Base-by-base conservation (phyloP, 345 rosid genomes). In the Carallia brachiata region DNA sequence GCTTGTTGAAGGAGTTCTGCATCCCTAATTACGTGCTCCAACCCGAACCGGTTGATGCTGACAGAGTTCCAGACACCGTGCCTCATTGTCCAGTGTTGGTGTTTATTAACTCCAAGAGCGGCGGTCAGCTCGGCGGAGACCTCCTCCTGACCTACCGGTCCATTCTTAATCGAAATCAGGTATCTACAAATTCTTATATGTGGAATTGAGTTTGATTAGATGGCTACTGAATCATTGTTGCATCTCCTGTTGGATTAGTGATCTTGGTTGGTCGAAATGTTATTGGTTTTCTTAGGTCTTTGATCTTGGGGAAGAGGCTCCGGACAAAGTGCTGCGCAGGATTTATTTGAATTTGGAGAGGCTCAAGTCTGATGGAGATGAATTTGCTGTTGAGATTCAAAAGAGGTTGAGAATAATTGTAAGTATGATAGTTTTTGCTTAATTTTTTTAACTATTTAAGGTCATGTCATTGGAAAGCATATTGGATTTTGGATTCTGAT, bases 71-170 rank as follows among this genome's bases (percentile, higher is more conserved):
- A 9, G 32, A 56, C 15, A 15, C 60, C 28, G 60, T 56, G 31
- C 60, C 60, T 27, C 6, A 3, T 10, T 23, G 73, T 63, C 97
- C 98, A 0, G 81, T 88, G 56, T 62, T 94, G 32, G 96, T 91
- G 18, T 91, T 91, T 72, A 76, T 94, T 75, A 94, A 94, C 81
- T 86, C 97, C 77, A 91, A 76, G 76, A 94, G 96, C 60, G 97
- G 97, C 2, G 98, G 92, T 19, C 98, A 88, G 76, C 86, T 91
- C 60, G 97, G 78, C 5, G 34, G 60, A 19, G 76, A 86, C 65
- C 98, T 94, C 59, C 85, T 91, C 32, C 59, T 69, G 7, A 89
- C 96, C 17, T 56, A 56, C 60, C 60, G 60, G 27, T 56, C 60
- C 15, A 32, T 56, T 56, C 60, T 56, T 10, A 56, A 56, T 27